Percentiles rank a stretch among this genome's conserved stretches.
These are phyloP conservation scores for Curvularia eragrostidis DNA, from an alignment of 2,329 filamentous ascomycete species.

Conservation along the genomic window DNA sequence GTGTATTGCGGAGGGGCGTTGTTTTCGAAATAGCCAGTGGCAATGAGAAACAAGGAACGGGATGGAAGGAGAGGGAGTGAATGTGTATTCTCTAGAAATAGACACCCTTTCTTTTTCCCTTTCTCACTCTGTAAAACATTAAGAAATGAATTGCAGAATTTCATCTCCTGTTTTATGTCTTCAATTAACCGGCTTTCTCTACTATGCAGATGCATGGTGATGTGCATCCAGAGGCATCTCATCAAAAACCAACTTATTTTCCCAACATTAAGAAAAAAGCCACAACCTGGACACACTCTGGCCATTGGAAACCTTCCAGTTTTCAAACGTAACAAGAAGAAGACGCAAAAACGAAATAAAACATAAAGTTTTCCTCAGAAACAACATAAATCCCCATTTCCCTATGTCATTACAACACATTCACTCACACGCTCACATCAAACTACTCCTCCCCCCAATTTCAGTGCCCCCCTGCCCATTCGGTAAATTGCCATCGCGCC, in stretches of 20 bases:
- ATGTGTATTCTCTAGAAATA: background rate
- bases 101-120: background rate
- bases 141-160: background rate
- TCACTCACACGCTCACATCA: slow-evolving; percentile 70
- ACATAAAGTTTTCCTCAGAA: background rate
- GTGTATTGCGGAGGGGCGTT: slow-evolving; percentile 15
- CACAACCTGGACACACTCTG: background rate
- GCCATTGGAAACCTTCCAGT: background rate
- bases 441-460: slow-evolving; percentile 87
- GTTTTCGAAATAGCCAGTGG: slow-evolving; percentile 16
- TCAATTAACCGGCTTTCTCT: background rate
- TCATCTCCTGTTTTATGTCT: background rate
- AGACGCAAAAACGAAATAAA: background rate
- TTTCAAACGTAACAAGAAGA: too few species aligned
- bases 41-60: background rate
- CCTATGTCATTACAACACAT: background rate
- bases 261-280: background rate
- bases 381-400: background rate
- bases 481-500: slow-evolving; percentile 92
- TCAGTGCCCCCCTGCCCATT: slow-evolving; percentile 91
- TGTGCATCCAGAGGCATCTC: too few species aligned
- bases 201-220: background rate
- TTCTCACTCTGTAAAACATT: background rate
- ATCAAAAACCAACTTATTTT: too few species aligned
- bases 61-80: background rate